Base-by-base conservation (phyloP, 257 asterid species). In the Solanum chilense region DNA sequence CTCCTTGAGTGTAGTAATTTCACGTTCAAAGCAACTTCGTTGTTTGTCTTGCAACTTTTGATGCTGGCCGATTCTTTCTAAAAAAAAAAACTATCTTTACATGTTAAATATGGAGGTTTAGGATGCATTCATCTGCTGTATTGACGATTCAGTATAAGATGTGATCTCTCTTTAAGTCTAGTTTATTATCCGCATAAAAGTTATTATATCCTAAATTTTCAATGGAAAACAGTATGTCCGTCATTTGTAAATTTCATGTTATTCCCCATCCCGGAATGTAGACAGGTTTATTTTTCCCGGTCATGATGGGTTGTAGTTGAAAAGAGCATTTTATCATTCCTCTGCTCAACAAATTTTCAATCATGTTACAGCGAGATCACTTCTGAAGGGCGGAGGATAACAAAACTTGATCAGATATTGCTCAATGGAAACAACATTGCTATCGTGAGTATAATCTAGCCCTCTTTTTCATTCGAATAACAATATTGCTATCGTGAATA, bases 341-440 rank as follows among this genome's bases (percentile, higher is more conserved):
- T 2, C 69, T 49, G 45, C 85, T 29, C 4, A 81, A 49, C 83
- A 31, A 31, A 4, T 49, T 49, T 49, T 12, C 69, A 29, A 31
- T 45, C 12, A 5, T 52, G 44, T 86, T 91, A 18, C 96, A 95
- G 99, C 85, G 99, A 96, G 91, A 96, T 95, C 85, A 96, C 99
- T 73, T 90, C 98, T 8, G 98, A 96, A 92, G 99, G 99, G n/a
- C 94, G 98, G 35, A 91, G 98, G 8, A 90, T 96, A 45, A 96
- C 99, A 49, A 95, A 94, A 90, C 94, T 96, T 64, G 99, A 96
- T 87, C 99, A 96, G 89, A 96, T 96, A 83, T 89, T 96, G 90
- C 99, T 95, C 39, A 96, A 96, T 29, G 98, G 99, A 62, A 96
- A 96, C 94, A 95, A 96, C 91, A 96, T 96, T 88, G 99, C 99